A percentile compares a stretch with the other conserved stretches of the same genome.
phyloP scores from a whole-genome alignment of 2,329 filamentous ascomycete species.

The Mollisia scopiformis region DNA sequence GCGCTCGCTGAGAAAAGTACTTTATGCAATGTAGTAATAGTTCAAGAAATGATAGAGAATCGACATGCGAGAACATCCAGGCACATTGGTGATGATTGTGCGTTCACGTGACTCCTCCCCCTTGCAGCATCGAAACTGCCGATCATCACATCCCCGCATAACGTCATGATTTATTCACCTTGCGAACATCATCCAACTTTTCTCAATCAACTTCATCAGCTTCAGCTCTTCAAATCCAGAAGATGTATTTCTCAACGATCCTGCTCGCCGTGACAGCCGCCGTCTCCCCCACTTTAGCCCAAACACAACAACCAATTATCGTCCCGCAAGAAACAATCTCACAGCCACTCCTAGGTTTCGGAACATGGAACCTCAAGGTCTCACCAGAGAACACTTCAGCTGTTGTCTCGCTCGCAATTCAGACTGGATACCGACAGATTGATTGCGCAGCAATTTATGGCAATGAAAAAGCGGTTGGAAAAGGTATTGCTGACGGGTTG shows the following conservation, averaged over 20 bases:
- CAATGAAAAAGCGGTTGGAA: constrained; percentile 25
- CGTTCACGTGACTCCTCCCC: not conserved
- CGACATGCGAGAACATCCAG: not conserved
- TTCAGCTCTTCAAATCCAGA: not conserved
- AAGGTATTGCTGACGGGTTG: constrained; percentile 21
- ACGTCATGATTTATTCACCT: not conserved
- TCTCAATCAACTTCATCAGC: not conserved
- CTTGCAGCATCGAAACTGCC: not conserved
- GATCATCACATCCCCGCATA: not conserved
- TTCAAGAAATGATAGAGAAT: no score
- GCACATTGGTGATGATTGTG: not conserved
- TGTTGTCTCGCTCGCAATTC: constrained; percentile 22
- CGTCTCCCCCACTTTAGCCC: not conserved
- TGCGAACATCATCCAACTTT: not conserved
- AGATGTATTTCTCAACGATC: not conserved
- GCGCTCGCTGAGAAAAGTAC: no score
- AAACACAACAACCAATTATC: not conserved
- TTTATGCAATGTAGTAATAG: no score
- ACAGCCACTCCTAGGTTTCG: constrained; percentile 18
- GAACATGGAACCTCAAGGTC: constrained; percentile 16
- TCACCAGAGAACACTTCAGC: constrained; percentile 15
- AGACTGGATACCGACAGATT: constrained; percentile 29
- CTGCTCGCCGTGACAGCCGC: not conserved
- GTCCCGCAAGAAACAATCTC: not conserved
- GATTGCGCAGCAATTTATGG: constrained; percentile 24